A percentile compares a stretch with the other conserved stretches of the same genome.
These are phyloP conservation scores for Nakazawaea ishiwadae DNA, from an alignment of 805 yeast genomes.

Conservation along the genomic window DNA sequence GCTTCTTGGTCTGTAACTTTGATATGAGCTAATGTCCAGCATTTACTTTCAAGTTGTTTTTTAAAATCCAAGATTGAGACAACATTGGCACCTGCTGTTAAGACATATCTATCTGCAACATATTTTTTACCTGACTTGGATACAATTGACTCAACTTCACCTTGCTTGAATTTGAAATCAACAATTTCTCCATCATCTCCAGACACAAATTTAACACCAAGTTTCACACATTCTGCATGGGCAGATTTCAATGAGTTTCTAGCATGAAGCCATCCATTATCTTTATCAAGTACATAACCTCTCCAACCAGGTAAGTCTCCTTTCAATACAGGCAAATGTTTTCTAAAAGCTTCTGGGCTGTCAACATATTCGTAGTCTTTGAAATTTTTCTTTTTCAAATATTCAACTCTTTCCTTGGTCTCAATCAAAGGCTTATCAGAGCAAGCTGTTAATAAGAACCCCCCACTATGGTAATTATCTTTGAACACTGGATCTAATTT, in stretches of 20 bases:
- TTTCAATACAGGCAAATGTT: slow-evolving; percentile 12
- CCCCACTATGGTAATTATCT: slow-evolving; percentile 23
- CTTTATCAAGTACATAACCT: slow-evolving; percentile 13
- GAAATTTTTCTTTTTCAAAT: background rate
- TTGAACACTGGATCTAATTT: slow-evolving; percentile 22
- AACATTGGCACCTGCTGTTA: slow-evolving; percentile 29
- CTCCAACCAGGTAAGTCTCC: slow-evolving; percentile 13
- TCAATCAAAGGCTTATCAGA: slow-evolving; percentile 13
- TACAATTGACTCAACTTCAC: background rate
- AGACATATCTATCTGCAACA: slow-evolving; percentile 16
- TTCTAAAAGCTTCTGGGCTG: slow-evolving; percentile 11
- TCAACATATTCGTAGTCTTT: slow-evolving; percentile 13
- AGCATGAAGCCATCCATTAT: slow-evolving; percentile 29
- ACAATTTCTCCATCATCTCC: slow-evolving; percentile 13
- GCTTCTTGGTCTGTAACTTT: slow-evolving; percentile 18
- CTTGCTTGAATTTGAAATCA: slow-evolving; percentile 1
- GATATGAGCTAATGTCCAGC: slow-evolving; percentile 20
- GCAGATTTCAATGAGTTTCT: slow-evolving; percentile 20
- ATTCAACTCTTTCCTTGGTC: slow-evolving; percentile 8
- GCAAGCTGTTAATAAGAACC: slow-evolving; percentile 19
- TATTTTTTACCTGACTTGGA: slow-evolving; percentile 6
- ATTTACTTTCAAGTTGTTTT: slow-evolving; percentile 17
- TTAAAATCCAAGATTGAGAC: slow-evolving; percentile 20
- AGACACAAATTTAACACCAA: slow-evolving; percentile 26
- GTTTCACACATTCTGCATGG: slow-evolving; percentile 18